These are phyloP conservation scores for Rheum nobile DNA, from an alignment of 148 eudicot species.

Conservation along the genomic window DNA sequence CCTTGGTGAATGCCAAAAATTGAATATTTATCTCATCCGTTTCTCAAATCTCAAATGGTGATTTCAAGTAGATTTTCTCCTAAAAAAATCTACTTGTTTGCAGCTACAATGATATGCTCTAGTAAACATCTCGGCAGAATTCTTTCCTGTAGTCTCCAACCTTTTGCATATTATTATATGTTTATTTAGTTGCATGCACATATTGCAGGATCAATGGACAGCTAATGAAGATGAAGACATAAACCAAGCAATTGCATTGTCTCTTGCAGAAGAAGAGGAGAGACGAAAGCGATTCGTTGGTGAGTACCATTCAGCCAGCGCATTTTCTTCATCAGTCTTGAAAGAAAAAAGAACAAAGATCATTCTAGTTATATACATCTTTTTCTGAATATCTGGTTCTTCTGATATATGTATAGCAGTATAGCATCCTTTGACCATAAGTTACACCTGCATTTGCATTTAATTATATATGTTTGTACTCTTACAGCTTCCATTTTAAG, in stretches of 20 bases:
- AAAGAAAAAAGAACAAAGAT: neutral
- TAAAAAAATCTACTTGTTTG: neutral
- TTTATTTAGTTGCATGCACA: neutral
- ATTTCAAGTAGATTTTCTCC: neutral
- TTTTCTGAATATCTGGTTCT: neutral
- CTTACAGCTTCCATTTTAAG: neutral
- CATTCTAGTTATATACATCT: neutral
- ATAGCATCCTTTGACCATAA: neutral
- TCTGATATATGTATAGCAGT: neutral
- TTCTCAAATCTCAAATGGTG: neutral
- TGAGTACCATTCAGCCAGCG: slow-evolving; percentile 20
- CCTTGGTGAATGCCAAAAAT: neutral
- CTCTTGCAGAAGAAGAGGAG: slow-evolving; percentile 50
- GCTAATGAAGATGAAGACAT: slow-evolving; percentile 43
- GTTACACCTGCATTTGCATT: neutral
- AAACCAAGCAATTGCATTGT: slow-evolving; percentile 64
- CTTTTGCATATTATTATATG: neutral
- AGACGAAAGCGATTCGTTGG: slow-evolving; percentile 27
- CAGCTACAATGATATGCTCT: neutral
- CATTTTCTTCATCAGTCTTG: neutral
- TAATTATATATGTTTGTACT: neutral
- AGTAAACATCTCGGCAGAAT: neutral
- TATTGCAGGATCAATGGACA: slow-evolving; percentile 27
- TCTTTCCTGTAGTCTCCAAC: neutral
- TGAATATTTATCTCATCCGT: neutral